Conservation (phyloP, 805 yeast genomes). For the Saccharomycopsis synnaedendra region DNA sequence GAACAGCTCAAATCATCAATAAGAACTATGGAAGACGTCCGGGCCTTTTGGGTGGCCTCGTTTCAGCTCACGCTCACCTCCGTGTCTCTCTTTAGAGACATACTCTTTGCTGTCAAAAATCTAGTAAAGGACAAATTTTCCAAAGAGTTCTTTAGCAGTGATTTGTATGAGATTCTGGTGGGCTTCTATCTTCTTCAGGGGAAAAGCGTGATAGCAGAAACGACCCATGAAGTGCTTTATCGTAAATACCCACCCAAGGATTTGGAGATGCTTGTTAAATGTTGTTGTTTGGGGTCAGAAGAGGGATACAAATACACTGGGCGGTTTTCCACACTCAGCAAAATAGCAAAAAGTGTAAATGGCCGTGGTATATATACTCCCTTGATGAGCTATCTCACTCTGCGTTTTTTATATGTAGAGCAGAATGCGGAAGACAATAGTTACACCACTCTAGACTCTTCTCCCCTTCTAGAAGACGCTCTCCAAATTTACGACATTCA, state of each 20-base stretch:
- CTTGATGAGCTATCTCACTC: not conserved
- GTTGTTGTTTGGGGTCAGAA: slow-evolving; percentile 2
- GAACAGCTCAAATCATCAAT: not conserved
- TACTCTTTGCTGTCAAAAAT: not conserved
- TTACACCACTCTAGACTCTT: not conserved
- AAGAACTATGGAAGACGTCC: not conserved
- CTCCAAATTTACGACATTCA: slow-evolving; percentile 1
- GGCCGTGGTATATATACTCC: slow-evolving; percentile 2
- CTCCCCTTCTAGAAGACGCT: not conserved
- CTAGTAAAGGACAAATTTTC: not conserved
- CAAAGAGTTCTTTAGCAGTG: not conserved
- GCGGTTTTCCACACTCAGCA: not conserved
- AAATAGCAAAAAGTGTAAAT: not conserved
- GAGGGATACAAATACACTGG: not conserved
- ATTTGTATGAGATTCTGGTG: slow-evolving; percentile 6
- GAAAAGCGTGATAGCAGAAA: not conserved
- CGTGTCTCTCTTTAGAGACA: slow-evolving; percentile 2
- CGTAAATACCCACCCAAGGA: not conserved
- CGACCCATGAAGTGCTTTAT: slow-evolving; percentile 1
- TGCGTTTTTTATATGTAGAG: not conserved
- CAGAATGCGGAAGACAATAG: not conserved
- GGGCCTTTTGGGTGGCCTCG: slow-evolving; percentile 9
- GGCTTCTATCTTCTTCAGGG: slow-evolving; percentile 2
- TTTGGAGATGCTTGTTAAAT: slow-evolving; percentile 2
- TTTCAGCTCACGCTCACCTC: slow-evolving; percentile 2